Conservation (phyloP, 228 moss, liverwort and hornwort genomes). For the Sphagnum magellanicum region DNA sequence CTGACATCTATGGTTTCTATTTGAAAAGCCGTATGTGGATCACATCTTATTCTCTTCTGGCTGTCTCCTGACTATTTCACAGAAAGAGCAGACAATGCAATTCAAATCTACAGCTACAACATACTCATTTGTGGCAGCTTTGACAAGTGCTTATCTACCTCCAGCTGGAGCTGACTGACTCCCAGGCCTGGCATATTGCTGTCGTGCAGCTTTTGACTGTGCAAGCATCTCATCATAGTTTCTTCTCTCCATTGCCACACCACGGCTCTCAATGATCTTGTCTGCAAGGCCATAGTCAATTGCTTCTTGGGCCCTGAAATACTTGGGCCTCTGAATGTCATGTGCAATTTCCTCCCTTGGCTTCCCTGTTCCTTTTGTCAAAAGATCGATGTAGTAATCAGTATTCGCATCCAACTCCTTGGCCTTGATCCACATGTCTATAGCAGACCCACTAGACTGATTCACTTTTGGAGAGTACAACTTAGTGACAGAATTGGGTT, state of each 20-base stretch:
- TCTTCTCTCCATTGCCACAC: slow-evolving; percentile 91
- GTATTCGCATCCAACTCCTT: slow-evolving; percentile 95
- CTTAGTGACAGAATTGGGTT: slow-evolving; percentile 94
- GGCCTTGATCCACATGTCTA: slow-evolving; percentile 99
- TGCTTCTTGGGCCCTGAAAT: slow-evolving; percentile 93
- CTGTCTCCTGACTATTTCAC: too few relatives aligned
- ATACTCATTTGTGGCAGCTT: too few relatives aligned
- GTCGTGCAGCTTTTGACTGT: slow-evolving; percentile 61
- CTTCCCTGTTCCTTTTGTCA: slow-evolving; percentile 83
- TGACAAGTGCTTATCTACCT: slow-evolving; percentile 19
- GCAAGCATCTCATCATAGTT: slow-evolving; percentile 98
- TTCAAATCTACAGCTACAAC: too few relatives aligned
- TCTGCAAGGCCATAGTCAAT: slow-evolving; percentile 97
- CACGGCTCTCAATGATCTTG: slow-evolving; percentile 87
- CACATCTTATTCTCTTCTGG: too few relatives aligned
- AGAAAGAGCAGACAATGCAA: too few relatives aligned
- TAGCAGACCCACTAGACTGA: slow-evolving; percentile 81
- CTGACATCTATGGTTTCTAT: too few relatives aligned
- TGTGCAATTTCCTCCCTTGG: slow-evolving; percentile 70
- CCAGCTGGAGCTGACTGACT: slow-evolving; percentile 75
- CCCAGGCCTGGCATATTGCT: slow-evolving; percentile 57
- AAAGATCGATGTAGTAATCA: slow-evolving; percentile 83
- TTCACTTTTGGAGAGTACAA: slow-evolving; percentile 95
- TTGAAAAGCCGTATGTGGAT: too few relatives aligned
- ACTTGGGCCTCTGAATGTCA: slow-evolving; percentile 84